These are phyloP conservation scores for Pseudonectria buxi DNA, from an alignment of 2,329 filamentous ascomycete species.

Conservation along the genomic window DNA sequence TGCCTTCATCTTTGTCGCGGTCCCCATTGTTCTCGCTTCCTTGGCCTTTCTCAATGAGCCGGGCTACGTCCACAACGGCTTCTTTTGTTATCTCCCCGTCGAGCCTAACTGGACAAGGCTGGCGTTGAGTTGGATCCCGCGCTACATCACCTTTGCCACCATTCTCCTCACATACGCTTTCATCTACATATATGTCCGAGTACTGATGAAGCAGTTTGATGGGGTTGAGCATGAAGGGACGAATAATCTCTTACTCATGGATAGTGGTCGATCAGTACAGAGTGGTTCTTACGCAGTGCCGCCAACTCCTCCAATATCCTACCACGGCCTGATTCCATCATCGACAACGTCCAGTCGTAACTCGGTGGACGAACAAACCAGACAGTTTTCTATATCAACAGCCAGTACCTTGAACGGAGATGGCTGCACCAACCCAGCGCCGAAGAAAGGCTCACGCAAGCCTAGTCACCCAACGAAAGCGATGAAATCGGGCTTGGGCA, in stretches of 20 bases:
- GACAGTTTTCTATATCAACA: conserved; percentile 11
- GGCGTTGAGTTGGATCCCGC: conserved; percentile 64
- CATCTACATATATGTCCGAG: conserved; percentile 62
- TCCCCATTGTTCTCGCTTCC: conserved; percentile 54
- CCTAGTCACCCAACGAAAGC: background rate
- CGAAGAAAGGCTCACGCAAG: conserved; percentile 5
- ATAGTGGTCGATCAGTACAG: conserved; percentile 4
- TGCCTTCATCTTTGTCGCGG: conserved; percentile 47
- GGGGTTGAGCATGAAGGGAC: conserved; percentile 5
- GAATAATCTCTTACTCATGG: background rate
- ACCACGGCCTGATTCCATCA: conserved; percentile 27
- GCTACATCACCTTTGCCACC: conserved; percentile 59
- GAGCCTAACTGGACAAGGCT: conserved; percentile 63
- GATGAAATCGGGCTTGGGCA: no score
- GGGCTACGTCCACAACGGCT: conserved; percentile 56
- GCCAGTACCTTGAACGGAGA: conserved; percentile 6
- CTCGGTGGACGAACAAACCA: conserved; percentile 7
- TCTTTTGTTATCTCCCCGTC: conserved; percentile 64
- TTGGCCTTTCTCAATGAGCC: conserved; percentile 55
- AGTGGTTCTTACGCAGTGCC: conserved; percentile 12
- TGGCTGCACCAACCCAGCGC: conserved; percentile 3
- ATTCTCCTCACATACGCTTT: conserved; percentile 60
- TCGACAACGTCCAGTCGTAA: conserved; percentile 14
- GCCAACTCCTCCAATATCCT: conserved; percentile 24
- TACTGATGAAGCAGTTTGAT: conserved; percentile 35